These are phyloP conservation scores for Boletus edulis DNA, from an alignment of 768 basidiomycete genomes.

Conservation along the genomic window DNA sequence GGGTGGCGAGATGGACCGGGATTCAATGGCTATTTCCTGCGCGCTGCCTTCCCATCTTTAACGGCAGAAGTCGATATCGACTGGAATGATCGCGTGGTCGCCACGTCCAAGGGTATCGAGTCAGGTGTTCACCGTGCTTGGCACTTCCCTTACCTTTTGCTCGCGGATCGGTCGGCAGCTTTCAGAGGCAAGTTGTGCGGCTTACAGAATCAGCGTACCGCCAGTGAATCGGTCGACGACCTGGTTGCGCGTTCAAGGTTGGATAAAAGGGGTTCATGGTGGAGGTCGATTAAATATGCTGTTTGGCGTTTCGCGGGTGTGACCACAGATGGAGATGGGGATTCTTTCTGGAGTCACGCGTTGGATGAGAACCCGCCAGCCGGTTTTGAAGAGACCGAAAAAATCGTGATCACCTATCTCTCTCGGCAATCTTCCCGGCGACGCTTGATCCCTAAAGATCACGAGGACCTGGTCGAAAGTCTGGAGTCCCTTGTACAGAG, in stretches of 20 bases:
- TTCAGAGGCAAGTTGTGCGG: conserved; percentile 67
- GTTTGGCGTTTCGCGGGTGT: conserved; percentile 69
- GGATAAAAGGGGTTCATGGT: conserved; percentile 54
- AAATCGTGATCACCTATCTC: conserved; percentile 70
- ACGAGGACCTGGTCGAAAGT: conserved; percentile 49
- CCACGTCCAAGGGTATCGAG: conserved; percentile 21
- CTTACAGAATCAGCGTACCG: conserved; percentile 64
- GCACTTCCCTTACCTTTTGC: conserved; percentile 64
- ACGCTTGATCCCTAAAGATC: conserved; percentile 54
- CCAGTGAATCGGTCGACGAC: conserved; percentile 61
- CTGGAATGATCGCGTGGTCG: conserved; percentile 61
- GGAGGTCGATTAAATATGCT: conserved; percentile 68
- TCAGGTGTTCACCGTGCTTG: conserved; percentile 47
- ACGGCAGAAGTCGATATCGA: conserved; percentile 67
- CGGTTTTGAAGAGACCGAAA: conserved; percentile 40
- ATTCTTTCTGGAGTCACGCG: conserved; percentile 11
- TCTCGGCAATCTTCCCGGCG: conserved; percentile 57
- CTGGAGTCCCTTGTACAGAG: conserved; percentile 49
- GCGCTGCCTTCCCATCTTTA: conserved; percentile 68
- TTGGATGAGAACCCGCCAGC: conserved; percentile 1
- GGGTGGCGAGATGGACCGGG: conserved; percentile 78
- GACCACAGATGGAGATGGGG: conserved; percentile 32
- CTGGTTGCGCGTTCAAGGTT: conserved; percentile 41
- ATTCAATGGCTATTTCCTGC: conserved; percentile 76
- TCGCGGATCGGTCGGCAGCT: conserved; percentile 75